Conservation (phyloP, 2,329 filamentous ascomycete species). For the Chaetomium sp. region DNA sequence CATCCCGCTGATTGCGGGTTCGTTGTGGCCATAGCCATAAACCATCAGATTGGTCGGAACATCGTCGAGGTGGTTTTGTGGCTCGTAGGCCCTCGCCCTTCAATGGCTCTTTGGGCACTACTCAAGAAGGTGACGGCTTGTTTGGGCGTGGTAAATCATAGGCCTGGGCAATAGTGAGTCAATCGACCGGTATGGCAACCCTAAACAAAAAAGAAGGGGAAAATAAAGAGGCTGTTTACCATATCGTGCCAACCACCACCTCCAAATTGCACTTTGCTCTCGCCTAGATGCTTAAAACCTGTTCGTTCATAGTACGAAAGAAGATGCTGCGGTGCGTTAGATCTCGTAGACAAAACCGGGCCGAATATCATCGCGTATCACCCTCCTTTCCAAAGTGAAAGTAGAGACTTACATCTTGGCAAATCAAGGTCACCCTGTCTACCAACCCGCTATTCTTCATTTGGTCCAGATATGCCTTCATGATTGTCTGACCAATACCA, state of each 20-base stretch:
- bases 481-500: constrained; percentile 65
- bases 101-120: too few relatives aligned
- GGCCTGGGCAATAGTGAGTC: constrained; percentile 18
- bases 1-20: too few relatives aligned
- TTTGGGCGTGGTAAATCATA: constrained; percentile 21
- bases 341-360: neutral
- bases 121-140: constrained; percentile 10
- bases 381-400: neutral
- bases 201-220: neutral
- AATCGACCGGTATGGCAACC: neutral
- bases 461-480: constrained; percentile 71
- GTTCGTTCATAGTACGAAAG: constrained; percentile 70
- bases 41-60: too few relatives aligned
- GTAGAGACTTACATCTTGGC: constrained; percentile 53
- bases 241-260: constrained; percentile 79
- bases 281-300: constrained; percentile 63
- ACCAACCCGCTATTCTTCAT: constrained; percentile 64
- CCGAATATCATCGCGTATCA: neutral
- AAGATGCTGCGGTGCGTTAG: constrained; percentile 42
- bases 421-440: constrained; percentile 68
- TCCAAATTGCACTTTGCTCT: constrained; percentile 64
- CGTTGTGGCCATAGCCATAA: too few relatives aligned
- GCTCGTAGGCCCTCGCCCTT: too few relatives aligned
- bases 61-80: too few relatives aligned
- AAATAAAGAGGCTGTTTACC: constrained; percentile 42